A percentile compares a stretch with the other conserved stretches of the same genome.
Conservation (phyloP, 176 grass and related monocot genomes). For the Coix lacrymajobi region DNA sequence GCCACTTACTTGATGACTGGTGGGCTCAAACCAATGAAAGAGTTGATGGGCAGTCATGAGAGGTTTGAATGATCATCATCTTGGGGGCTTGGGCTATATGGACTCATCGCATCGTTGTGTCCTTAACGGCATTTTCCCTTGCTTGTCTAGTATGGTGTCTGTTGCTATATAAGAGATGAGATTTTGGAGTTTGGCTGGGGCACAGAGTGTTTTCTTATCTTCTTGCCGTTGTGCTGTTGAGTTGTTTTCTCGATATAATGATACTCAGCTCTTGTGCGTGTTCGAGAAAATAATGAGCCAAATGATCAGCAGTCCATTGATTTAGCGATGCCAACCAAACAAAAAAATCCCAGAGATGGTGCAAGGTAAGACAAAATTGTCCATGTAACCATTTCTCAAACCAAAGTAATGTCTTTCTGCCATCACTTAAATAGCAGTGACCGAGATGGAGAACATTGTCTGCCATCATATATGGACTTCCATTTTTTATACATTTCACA, state of each 20-base stretch:
- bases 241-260: background rate
- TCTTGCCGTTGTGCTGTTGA: background rate
- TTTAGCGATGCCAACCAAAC: background rate
- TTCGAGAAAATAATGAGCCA: background rate
- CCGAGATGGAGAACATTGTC: background rate
- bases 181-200: background rate
- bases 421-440: background rate
- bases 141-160: background rate
- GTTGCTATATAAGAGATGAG: background rate
- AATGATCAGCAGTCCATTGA: background rate
- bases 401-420: background rate
- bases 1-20: too few species aligned
- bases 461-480: background rate
- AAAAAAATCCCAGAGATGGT: background rate
- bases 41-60: too few species aligned
- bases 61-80: too few species aligned
- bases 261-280: background rate
- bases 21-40: too few species aligned
- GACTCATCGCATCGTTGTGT: background rate
- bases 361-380: background rate
- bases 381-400: background rate
- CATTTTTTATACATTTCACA: conserved; percentile 1
- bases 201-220: background rate
- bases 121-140: background rate
- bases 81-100: too few species aligned